These are phyloP conservation scores for Amanita thiersii DNA, from an alignment of 768 basidiomycete species.

Conservation along the genomic window DNA sequence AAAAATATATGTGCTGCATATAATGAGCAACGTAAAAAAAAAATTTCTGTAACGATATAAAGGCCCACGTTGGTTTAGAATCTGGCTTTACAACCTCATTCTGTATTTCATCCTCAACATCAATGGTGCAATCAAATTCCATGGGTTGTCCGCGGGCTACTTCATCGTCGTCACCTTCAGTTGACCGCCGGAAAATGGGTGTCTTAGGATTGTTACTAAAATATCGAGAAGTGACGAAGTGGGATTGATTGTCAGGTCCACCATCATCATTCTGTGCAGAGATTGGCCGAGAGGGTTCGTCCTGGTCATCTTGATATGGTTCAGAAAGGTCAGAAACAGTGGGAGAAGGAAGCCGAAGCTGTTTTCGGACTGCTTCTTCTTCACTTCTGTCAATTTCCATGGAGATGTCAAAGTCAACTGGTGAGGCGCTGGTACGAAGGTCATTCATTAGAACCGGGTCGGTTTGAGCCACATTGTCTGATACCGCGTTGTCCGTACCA, in stretches of 20 bases:
- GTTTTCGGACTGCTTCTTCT: constrained; percentile 6
- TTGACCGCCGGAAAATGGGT: too few relatives aligned
- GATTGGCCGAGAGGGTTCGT: too few relatives aligned
- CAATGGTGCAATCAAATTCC: too few relatives aligned
- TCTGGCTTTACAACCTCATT: background rate
- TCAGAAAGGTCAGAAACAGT: constrained; percentile 4
- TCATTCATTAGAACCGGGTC: background rate
- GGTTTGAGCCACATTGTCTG: constrained; percentile 10
- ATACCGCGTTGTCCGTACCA: constrained; percentile 1
- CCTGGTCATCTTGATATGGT: too few relatives aligned
- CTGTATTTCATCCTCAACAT: background rate
- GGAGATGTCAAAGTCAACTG: constrained; percentile 7
- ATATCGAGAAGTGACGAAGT: background rate
- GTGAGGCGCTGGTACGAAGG: constrained; percentile 2
- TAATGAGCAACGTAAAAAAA: background rate
- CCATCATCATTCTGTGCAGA: background rate
- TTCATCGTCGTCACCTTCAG: too few relatives aligned
- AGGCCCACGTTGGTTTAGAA: background rate
- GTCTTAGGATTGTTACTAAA: background rate
- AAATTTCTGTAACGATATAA: constrained; percentile 1
- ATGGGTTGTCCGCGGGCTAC: too few relatives aligned
- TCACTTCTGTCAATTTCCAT: constrained; percentile 14
- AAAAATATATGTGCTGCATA: constrained; percentile 66
- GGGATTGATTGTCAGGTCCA: background rate
- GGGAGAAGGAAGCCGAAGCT: constrained; percentile 5